Evolutionary conservation across 768 basidiomycete genomes (phyloP).

Genomic region (Suillus ampliporus): DNA sequence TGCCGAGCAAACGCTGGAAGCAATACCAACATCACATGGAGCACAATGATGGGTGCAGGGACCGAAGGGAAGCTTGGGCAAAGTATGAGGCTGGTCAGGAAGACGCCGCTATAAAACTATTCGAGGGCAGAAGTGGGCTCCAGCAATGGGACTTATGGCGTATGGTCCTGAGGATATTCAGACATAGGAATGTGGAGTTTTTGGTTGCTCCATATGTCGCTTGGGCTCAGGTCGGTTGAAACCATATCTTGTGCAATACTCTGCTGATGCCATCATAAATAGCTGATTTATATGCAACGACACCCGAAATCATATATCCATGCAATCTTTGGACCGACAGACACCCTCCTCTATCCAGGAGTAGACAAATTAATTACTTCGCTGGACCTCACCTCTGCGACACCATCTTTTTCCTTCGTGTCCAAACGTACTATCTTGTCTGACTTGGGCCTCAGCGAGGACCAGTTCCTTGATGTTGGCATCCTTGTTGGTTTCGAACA

Average conservation of each 20-base stretch:
- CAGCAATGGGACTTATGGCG: slow-evolving; percentile 94
- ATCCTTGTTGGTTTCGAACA: slow-evolving; percentile 91
- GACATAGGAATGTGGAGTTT: slow-evolving; percentile 95
- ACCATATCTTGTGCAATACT: neutral
- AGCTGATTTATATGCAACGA: slow-evolving; percentile 92
- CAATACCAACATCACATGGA: slow-evolving; percentile 57
- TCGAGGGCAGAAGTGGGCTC: slow-evolving; percentile 75
- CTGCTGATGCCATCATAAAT: slow-evolving; percentile 39
- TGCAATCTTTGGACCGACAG: slow-evolving; percentile 89
- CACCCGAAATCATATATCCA: slow-evolving; percentile 95
- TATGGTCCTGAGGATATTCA: slow-evolving; percentile 89
- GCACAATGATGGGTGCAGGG: slow-evolving; percentile 71
- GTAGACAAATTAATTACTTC: slow-evolving; percentile 91
- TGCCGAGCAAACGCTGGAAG: slow-evolving; percentile 77
- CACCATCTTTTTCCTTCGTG: slow-evolving; percentile 81
- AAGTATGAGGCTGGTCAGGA: slow-evolving; percentile 94
- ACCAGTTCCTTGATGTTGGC: slow-evolving; percentile 94
- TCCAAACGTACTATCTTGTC: slow-evolving; percentile 78
- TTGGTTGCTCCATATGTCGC: slow-evolving; percentile 94
- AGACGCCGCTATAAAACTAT: slow-evolving; percentile 84
- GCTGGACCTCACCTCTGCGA: slow-evolving; percentile 72
- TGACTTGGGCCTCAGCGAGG: slow-evolving; percentile 71
- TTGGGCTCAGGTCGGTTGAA: slow-evolving; percentile 86
- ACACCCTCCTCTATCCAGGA: slow-evolving; percentile 86
- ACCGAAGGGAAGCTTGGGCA: slow-evolving; percentile 86